These are phyloP conservation scores for Crithidia bombi DNA, from an alignment of 208 protist species.

Conservation along the genomic window DNA sequence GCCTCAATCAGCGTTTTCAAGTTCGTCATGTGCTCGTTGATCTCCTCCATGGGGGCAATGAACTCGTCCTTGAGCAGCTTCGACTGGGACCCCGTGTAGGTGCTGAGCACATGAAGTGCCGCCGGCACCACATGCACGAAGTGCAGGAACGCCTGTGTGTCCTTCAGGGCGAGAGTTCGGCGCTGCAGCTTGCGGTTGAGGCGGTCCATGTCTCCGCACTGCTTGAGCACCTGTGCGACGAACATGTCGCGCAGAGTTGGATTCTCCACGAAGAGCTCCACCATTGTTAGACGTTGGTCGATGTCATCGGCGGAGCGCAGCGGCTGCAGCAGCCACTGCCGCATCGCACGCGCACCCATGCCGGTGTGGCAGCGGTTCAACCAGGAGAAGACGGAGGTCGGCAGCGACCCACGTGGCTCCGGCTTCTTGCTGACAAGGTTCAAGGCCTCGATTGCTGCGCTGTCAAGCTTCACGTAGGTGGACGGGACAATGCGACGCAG, in stretches of 20 bases:
- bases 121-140: slow-evolving; percentile 80
- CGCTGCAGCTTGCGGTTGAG: slow-evolving; percentile 93
- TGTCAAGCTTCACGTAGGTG: slow-evolving; percentile 95
- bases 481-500: slow-evolving; percentile 75
- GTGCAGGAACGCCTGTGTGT: slow-evolving; percentile 84
- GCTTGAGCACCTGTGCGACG: slow-evolving; percentile 81
- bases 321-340: slow-evolving; percentile 98
- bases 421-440: slow-evolving; percentile 90
- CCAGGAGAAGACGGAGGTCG: slow-evolving; percentile 90
- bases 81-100: slow-evolving; percentile 62
- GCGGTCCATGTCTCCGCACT: slow-evolving; percentile 94
- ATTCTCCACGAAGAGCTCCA: slow-evolving; percentile 93
- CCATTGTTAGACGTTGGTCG: slow-evolving; percentile 92
- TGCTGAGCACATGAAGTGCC: slow-evolving; percentile 68
- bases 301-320: slow-evolving; percentile 93
- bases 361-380: slow-evolving; percentile 96
- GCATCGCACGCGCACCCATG: slow-evolving; percentile 96
- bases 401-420: slow-evolving; percentile 72
- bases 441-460: slow-evolving; percentile 91
- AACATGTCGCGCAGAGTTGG: slow-evolving; percentile 85
- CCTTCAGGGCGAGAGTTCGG: slow-evolving; percentile 80
- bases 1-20: slow-evolving; percentile 83
- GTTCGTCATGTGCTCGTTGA: slow-evolving; percentile 81
- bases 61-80: slow-evolving; percentile 88
- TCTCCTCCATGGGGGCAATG: slow-evolving; percentile 86